These are phyloP conservation scores for Saraca asoca DNA, from an alignment of 331 rosid species.

Conservation along the genomic window DNA sequence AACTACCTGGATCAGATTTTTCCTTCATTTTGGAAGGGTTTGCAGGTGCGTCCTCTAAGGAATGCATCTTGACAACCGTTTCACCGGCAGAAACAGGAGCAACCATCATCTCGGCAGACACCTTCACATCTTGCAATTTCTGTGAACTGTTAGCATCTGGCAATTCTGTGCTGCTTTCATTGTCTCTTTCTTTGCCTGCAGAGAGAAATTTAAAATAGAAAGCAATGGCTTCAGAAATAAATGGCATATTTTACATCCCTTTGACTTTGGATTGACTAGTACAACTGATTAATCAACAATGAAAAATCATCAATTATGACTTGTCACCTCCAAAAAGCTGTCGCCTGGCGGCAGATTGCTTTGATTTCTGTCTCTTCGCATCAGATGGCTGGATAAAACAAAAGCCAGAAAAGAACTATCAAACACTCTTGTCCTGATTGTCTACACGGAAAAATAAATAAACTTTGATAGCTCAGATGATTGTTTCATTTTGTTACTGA, in stretches of 20 bases:
- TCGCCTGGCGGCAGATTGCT: slow-evolving; percentile 46
- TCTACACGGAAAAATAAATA: slow-evolving; percentile 11
- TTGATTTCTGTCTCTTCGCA: slow-evolving; percentile 56
- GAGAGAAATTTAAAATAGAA: slow-evolving; percentile 32
- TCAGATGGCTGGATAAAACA: slow-evolving; percentile 55
- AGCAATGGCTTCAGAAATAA: slow-evolving; percentile 9
- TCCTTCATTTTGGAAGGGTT: slow-evolving; percentile 40
- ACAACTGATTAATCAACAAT: slow-evolving; percentile 19
- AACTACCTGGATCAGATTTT: slow-evolving; percentile 33
- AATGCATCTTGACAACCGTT: slow-evolving; percentile 40
- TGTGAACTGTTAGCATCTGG: slow-evolving; percentile 39
- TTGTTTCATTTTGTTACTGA: not conserved
- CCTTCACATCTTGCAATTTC: slow-evolving; percentile 33
- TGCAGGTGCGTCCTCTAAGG: slow-evolving; percentile 34
- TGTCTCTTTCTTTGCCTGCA: slow-evolving; percentile 51
- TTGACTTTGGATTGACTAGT: slow-evolving; percentile 22
- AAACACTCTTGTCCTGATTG: slow-evolving; percentile 24
- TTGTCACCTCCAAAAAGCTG: slow-evolving; percentile 58
- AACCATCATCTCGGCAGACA: slow-evolving; percentile 36
- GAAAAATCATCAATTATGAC: slow-evolving; percentile 28
- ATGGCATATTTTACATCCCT: slow-evolving; percentile 26
- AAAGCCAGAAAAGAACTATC: slow-evolving; percentile 29
- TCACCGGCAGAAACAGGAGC: slow-evolving; percentile 33
- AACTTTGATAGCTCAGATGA: not conserved
- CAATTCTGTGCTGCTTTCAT: slow-evolving; percentile 33